Conservation (phyloP, 495 filamentous ascomycete species). For the Letharia lupina region DNA sequence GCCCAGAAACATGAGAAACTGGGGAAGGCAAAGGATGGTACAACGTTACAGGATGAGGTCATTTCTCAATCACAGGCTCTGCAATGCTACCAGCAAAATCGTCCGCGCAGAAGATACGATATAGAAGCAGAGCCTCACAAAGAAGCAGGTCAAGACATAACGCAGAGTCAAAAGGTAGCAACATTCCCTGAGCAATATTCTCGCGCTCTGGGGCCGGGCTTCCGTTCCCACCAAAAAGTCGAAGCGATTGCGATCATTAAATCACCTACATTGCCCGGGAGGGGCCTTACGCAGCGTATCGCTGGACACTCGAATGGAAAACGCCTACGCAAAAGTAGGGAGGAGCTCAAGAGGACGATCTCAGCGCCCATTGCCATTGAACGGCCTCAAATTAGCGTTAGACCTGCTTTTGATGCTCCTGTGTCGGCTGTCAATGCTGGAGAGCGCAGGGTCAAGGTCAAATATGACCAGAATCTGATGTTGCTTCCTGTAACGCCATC, state of each 20-base stretch:
- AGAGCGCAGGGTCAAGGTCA: slow-evolving; percentile 62
- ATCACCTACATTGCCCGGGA: slow-evolving; percentile 1
- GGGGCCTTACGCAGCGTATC: slow-evolving; percentile 19
- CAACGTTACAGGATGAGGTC: not conserved
- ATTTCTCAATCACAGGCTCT: not conserved
- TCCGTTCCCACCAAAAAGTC: not conserved
- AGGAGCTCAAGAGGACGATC: slow-evolving; percentile 20
- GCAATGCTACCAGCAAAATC: not conserved
- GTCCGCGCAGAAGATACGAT: not conserved
- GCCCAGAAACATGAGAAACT: not conserved
- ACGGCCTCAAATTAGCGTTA: slow-evolving; percentile 38
- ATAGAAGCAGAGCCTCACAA: not conserved
- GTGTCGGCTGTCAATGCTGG: slow-evolving; percentile 77
- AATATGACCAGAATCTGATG: slow-evolving; percentile 53
- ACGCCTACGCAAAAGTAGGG: slow-evolving; percentile 13
- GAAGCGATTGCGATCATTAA: not conserved
- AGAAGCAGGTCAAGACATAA: not conserved
- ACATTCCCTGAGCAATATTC: not conserved
- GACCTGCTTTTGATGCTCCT: slow-evolving; percentile 56
- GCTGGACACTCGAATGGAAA: slow-evolving; percentile 10
- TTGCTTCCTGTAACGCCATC: slow-evolving; percentile 59
- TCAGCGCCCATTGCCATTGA: slow-evolving; percentile 21
- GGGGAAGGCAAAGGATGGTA: not conserved
- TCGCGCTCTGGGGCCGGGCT: not conserved
- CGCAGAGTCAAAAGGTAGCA: not conserved